Percentiles rank a stretch among this genome's conserved stretches.
phyloP scores from a whole-genome alignment of 805 yeast genomes.

The Kuraishia floccosa region DNA sequence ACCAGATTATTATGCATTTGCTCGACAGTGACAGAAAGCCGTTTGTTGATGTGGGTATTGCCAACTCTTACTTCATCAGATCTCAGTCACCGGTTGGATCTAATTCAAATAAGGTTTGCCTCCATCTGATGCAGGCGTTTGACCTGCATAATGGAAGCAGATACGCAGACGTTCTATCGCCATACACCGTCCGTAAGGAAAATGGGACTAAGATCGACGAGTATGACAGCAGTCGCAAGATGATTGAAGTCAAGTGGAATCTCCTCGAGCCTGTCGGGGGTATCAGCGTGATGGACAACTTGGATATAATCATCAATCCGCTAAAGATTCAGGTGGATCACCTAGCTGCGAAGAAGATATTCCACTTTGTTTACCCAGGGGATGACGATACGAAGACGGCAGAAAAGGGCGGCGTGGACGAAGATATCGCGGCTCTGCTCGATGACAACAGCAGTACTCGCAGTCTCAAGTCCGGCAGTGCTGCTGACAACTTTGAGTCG shows the following conservation, averaged over 20 bases:
- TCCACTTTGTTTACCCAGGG: conserved; percentile 58
- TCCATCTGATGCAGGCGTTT: conserved; percentile 60
- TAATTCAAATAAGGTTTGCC: conserved; percentile 47
- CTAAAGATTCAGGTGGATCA: conserved; percentile 66
- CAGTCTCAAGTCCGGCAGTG: too few relatives aligned
- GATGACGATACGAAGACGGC: neutral
- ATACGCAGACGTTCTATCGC: conserved; percentile 55
- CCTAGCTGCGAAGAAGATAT: conserved; percentile 47
- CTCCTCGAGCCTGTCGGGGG: conserved; percentile 85
- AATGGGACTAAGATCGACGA: too few relatives aligned
- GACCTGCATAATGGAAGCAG: conserved; percentile 46
- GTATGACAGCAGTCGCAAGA: conserved; percentile 16
- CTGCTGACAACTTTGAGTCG: too few relatives aligned
- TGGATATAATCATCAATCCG: conserved; percentile 55
- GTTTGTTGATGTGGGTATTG: conserved; percentile 60
- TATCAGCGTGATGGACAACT: conserved; percentile 62
- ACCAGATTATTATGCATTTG: conserved; percentile 62
- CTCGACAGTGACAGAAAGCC: conserved; percentile 48
- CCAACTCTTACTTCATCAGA: conserved; percentile 48
- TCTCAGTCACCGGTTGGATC: conserved; percentile 56
- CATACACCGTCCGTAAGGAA: too few relatives aligned
- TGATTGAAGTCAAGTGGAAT: conserved; percentile 49
- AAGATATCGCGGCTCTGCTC: neutral
- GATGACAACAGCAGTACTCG: too few relatives aligned
- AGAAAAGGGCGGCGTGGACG: neutral